Conservation (phyloP, 176 grass and related monocot species). For the Calamus simplicifolius region DNA sequence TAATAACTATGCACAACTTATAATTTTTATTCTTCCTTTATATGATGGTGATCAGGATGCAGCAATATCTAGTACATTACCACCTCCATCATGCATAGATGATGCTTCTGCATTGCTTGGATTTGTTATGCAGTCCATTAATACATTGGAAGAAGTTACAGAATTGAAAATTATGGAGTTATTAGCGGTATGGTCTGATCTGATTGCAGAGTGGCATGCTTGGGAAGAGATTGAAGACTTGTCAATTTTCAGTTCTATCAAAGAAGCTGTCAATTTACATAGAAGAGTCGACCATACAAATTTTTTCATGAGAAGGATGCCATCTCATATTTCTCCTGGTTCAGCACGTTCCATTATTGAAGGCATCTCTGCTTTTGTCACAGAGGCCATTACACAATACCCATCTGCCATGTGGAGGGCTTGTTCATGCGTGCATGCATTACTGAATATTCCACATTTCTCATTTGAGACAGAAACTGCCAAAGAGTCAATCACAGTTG, state of each 20-base stretch:
- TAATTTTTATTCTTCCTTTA: no score
- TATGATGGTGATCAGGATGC: constrained; percentile 6
- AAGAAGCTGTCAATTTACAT: constrained; percentile 61
- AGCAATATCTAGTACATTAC: constrained; percentile 21
- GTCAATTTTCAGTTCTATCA: constrained; percentile 60
- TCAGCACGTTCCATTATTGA: constrained; percentile 44
- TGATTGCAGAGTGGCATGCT: constrained; percentile 49
- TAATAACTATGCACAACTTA: no score
- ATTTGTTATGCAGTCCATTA: constrained; percentile 55
- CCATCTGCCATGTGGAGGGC: constrained; percentile 78
- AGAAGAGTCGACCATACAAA: constrained; percentile 39
- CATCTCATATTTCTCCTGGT: constrained; percentile 24
- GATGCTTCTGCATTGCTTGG: constrained; percentile 65
- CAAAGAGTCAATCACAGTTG: constrained; percentile 35
- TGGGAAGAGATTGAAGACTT: constrained; percentile 94
- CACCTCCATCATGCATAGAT: constrained; percentile 62
- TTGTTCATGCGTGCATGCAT: constrained; percentile 63
- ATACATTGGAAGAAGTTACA: constrained; percentile 38
- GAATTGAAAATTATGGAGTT: constrained; percentile 58
- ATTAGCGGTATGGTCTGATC: constrained; percentile 58
- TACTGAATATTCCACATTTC: constrained; percentile 55
- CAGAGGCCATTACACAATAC: constrained; percentile 53
- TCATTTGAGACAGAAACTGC: constrained; percentile 25
- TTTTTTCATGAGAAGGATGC: constrained; percentile 44
- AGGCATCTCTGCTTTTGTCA: constrained; percentile 60